These are phyloP conservation scores for Medicago truncatula DNA, from an alignment of 306 rosid genomes.

Conservation along the genomic window MtrunA17r5.0-ANR NC_053045.1:40391501-40392000, in stretches of 20 bases:
- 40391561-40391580: background rate
- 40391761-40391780: background rate
- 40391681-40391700: background rate
- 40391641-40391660: background rate
- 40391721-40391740: background rate
- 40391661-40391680: background rate
- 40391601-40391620: background rate
- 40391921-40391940: constrained; percentile 59
- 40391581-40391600: background rate
- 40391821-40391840: constrained; percentile 14
- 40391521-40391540: background rate
- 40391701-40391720: background rate
- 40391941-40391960: constrained; percentile 48
- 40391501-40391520: background rate
- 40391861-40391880: constrained; percentile 28
- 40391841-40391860: constrained; percentile 20
- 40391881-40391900: constrained; percentile 14
- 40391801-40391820: constrained; percentile 5
- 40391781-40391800: background rate
- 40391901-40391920: constrained; percentile 49
- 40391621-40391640: background rate
- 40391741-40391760: background rate
- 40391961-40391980: constrained; percentile 56
- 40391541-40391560: background rate
- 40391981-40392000: constrained; percentile 52